Base-by-base conservation (phyloP, 441 rosid species). In the Omphalea diandra region DNA sequence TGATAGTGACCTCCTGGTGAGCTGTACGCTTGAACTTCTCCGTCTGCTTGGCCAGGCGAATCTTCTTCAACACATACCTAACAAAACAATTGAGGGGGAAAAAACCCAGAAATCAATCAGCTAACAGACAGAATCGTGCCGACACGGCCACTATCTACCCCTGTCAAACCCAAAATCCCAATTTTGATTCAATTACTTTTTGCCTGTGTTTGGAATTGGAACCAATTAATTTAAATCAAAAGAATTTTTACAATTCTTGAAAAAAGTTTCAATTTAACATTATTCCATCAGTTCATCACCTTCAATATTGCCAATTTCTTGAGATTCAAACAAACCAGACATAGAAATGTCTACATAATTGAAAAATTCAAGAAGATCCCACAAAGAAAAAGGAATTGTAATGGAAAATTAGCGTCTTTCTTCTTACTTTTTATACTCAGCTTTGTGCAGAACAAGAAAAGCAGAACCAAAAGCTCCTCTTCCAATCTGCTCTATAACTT, bases 1-100 rank as follows among this genome's bases (percentile, higher is more conserved):
- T 46, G 78, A n/a, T 72, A 74, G 62, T 62, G 65, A 94, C 98
- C 98, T 94, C 97, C 82, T 89, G 96, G 69, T 80, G 94, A 52
- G 97, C 99, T 65, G 88, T 84, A 40, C 78, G 88, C 81, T 89
- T 89, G 80, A 90, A 85, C 87, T 90, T 94, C 69, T 92, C 97
- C 0, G 96, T 88, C 79, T 89, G 97, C 86, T 94, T 92, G 65
- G 96, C 89, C 75, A 94, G 77, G 20, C 80, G 88, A 77, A 92
- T 84, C 86, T 84, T 90, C 90, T 89, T 92, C 86, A 94, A 70
- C 65, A 86, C 94, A 82, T 92, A 92, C 94, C 99, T 94, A 86
- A 69, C 74, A 84, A 40, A 64, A 27, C n/a, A n/a, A n/a, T n/a
- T 12, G 11, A 46, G 44, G 49, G 35, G 67, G 29, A 62, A 36